Evolutionary conservation across 306 rosid genomes (phyloP).

Genomic region (Rosa persica): DNA sequence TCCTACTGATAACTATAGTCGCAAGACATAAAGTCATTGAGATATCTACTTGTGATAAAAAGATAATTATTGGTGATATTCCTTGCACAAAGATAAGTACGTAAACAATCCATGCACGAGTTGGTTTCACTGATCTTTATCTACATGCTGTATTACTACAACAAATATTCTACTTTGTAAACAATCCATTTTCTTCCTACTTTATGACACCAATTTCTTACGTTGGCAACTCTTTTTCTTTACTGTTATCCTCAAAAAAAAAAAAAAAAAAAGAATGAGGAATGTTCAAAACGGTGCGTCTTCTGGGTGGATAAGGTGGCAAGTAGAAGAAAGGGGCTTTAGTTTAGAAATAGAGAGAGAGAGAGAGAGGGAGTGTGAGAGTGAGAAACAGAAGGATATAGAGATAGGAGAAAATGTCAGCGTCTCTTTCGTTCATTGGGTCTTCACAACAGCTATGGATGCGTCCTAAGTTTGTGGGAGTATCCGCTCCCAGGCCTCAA

Average conservation of each 20-base stretch:
- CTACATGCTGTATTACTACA: too few relatives aligned
- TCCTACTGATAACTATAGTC: too few relatives aligned
- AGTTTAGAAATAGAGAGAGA: neutral
- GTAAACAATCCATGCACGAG: too few relatives aligned
- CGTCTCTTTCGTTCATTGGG: slow-evolving; percentile 18
- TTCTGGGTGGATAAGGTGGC: slow-evolving; percentile 7
- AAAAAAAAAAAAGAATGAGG: neutral
- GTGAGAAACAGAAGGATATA: neutral
- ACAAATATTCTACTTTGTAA: too few relatives aligned
- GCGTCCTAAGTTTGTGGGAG: slow-evolving; percentile 16
- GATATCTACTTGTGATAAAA: too few relatives aligned
- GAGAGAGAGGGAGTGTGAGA: neutral
- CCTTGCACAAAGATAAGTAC: too few relatives aligned
- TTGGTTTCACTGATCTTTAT: too few relatives aligned
- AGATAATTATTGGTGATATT: too few relatives aligned
- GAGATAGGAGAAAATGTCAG: slow-evolving; percentile 16
- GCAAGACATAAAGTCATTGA: too few relatives aligned
- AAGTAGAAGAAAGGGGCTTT: neutral
- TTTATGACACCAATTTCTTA: too few relatives aligned
- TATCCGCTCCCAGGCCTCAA: neutral
- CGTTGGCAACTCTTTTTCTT: neutral
- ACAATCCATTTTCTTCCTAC: too few relatives aligned
- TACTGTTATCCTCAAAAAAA: neutral
- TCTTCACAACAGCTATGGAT: slow-evolving; percentile 25
- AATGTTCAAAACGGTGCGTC: neutral